Conservation (phyloP, 2,329 filamentous ascomycete genomes). For the Cordyceps sp. region DNA sequence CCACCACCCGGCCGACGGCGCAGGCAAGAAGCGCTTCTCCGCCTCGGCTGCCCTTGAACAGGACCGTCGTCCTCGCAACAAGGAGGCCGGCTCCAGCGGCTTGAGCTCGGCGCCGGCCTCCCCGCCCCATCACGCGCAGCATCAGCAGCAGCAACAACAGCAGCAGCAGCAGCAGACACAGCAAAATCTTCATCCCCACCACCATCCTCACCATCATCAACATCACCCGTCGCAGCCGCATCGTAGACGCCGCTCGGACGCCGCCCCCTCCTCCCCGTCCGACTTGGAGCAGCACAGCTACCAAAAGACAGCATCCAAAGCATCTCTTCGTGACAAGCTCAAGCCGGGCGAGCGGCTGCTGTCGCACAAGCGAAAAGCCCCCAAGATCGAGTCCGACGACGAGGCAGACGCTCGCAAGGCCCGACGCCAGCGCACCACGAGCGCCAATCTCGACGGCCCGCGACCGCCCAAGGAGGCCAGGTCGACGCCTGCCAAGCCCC, state of each 20-base stretch:
- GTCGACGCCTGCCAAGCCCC: constrained; percentile 13
- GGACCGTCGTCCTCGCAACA: constrained; percentile 21
- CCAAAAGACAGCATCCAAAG: constrained; percentile 24
- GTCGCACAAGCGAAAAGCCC: constrained; percentile 35
- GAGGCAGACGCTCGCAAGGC: constrained; percentile 36
- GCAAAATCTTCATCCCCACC: not conserved
- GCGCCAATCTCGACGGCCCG: constrained; percentile 19
- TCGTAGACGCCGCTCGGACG: constrained; percentile 17
- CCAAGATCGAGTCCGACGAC: constrained; percentile 39
- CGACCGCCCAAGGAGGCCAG: constrained; percentile 17
- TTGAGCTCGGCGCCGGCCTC: constrained; percentile 43
- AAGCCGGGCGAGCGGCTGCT: constrained; percentile 29
- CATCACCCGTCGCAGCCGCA: constrained; percentile 13
- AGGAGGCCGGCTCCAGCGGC: constrained; percentile 34
- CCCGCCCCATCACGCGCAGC: constrained; percentile 12
- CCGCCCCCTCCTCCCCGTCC: constrained; percentile 30
- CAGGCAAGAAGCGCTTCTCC: constrained; percentile 34
- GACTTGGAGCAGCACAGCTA: constrained; percentile 38
- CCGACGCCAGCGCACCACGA: constrained; percentile 34
- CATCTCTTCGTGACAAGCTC: constrained; percentile 27
- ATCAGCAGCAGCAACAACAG: not conserved
- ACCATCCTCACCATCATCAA: not conserved
- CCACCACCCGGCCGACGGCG: constrained; percentile 11
- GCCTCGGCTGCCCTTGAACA: constrained; percentile 19
- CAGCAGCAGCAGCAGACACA: not conserved